Base-by-base conservation (phyloP, 2,329 filamentous ascomycete species). In the Verticillium albo-atrum region DNA sequence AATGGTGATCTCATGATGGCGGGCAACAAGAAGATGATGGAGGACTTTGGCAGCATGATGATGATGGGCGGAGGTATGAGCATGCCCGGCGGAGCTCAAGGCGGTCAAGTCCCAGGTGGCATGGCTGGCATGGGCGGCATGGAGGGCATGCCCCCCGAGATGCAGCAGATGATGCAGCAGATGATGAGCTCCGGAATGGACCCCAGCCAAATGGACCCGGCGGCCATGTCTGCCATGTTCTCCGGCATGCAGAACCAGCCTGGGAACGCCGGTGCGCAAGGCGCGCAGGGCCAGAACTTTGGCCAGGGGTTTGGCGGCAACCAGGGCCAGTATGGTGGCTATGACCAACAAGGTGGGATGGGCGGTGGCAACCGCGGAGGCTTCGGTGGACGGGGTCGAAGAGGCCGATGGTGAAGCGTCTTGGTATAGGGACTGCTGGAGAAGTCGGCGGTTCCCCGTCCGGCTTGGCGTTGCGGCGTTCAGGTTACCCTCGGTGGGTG, bases 11-110 rank as follows among this genome's bases (percentile, higher is more conserved):
- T 80, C 51, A 82, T 88, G 57, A 82, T 84, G 23, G 77, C 79
- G 58, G 86, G 82, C 64, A 85, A 85, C 66, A 93, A 96, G 76
- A 97, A 94, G 79, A 90, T 89, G 83, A 84, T 88, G 75, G 85
- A 89, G 63, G 86, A 89, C 47, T 84, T 88, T 75, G 84, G 83
- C 67, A 82, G 74, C 72, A 87, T 88, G 84, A 87, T 88, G 83
- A 88, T 88, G 84, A 83, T 83, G 75, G 75, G 76, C 20, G 79
- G 79, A 47, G 74, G 73, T 20, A 77, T 80, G 74, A 74, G 72
- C 9, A 74, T 74, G 54, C 62, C 69, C 20, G 72, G 70, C 1
- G 66, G 66, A 14, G 73, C 4, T 26, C 63, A 61, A 42, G 69
- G 70, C 15, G 71, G 57, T 6, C 69, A 61, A 6, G 66, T 65